phyloP scores from a whole-genome alignment of 495 filamentous ascomycete genomes.

The Talaromyces nanjingensis region DNA sequence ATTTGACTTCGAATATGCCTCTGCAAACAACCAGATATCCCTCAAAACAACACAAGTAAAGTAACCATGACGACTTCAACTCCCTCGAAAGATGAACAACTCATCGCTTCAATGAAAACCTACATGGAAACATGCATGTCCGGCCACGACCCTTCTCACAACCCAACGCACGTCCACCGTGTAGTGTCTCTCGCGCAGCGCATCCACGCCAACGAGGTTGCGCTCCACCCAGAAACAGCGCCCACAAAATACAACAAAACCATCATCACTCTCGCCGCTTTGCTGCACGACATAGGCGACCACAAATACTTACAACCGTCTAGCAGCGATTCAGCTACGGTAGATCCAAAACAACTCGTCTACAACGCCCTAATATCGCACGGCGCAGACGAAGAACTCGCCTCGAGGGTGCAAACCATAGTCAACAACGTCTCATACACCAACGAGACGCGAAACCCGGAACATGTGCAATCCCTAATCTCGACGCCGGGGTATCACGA shows the following conservation, averaged over 20 bases:
- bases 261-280: conserved; percentile 62
- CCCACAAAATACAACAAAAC: conserved; percentile 37
- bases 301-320: conserved; percentile 74
- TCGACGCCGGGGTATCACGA: conserved; percentile 51
- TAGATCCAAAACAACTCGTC: conserved; percentile 47
- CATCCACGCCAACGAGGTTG: conserved; percentile 41
- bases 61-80: not conserved
- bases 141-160: conserved; percentile 76
- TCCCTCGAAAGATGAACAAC: not conserved
- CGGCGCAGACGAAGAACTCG: conserved; percentile 47
- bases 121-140: conserved; percentile 71
- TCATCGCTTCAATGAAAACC: conserved; percentile 36
- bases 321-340: conserved; percentile 14
- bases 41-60: not conserved
- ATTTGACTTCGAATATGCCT: not conserved
- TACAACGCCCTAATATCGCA: conserved; percentile 49
- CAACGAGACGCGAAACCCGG: conserved; percentile 58
- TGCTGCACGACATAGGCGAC: conserved; percentile 85
- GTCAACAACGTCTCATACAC: conserved; percentile 70
- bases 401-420: conserved; percentile 58
- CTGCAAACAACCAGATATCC: not conserved
- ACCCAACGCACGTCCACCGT: conserved; percentile 74
- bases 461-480: conserved; percentile 44
- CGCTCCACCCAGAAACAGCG: conserved; percentile 18
- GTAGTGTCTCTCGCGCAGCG: conserved; percentile 66